A percentile compares a stretch with the other conserved stretches of the same genome.
These are phyloP conservation scores for Cercis canadensis DNA, from an alignment of 306 rosid species.

Conservation along the genomic window DNA sequence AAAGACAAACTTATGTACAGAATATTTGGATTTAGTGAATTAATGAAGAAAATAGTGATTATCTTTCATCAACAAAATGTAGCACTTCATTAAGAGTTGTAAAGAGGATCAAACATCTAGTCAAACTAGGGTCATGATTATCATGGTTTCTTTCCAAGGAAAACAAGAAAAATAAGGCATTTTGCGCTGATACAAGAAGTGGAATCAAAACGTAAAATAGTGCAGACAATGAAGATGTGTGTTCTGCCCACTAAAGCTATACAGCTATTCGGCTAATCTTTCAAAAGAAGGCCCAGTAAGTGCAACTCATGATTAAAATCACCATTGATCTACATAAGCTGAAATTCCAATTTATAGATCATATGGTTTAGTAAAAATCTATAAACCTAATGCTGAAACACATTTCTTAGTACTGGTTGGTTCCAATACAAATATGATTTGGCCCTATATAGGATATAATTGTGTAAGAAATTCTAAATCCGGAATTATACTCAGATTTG, in stretches of 20 bases:
- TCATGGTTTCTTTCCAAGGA: background rate
- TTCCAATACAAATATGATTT: background rate
- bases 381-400: background rate
- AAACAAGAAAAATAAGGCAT: background rate
- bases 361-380: background rate
- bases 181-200: background rate
- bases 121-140: background rate
- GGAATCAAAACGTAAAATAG: background rate
- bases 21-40: background rate
- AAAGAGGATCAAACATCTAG: background rate
- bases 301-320: background rate
- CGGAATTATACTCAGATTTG: background rate
- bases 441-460: no score
- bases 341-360: background rate
- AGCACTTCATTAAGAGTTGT: background rate
- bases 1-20: background rate
- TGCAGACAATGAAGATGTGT: background rate
- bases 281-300: background rate
- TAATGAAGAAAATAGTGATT: background rate
- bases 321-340: background rate
- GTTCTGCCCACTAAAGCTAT: background rate
- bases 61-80: background rate
- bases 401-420: background rate
- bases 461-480: background rate
- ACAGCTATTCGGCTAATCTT: no score